These are phyloP conservation scores for Sporopachydermia lactativora DNA, from an alignment of 805 yeast species.

Conservation along the genomic window DNA sequence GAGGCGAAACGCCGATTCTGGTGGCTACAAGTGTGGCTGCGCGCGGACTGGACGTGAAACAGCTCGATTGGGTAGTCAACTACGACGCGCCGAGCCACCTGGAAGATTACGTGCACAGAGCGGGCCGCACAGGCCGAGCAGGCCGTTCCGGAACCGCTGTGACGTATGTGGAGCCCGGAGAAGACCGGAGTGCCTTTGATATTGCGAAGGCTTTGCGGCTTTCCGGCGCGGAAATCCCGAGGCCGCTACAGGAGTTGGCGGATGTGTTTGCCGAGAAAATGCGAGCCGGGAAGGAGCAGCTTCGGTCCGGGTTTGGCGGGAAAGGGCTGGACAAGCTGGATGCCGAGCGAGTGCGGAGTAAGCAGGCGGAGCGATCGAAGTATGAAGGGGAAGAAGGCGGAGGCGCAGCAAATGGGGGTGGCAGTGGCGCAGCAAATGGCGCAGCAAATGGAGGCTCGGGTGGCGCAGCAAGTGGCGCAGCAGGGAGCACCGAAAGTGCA, in stretches of 20 bases:
- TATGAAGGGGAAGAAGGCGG: slow-evolving; percentile 28
- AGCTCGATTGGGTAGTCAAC: slow-evolving; percentile 66
- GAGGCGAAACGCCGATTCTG: slow-evolving; percentile 42
- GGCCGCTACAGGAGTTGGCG: slow-evolving; percentile 35
- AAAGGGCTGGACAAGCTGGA: slow-evolving; percentile 76
- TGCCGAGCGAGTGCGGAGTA: slow-evolving; percentile 36
- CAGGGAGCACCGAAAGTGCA: too few species aligned
- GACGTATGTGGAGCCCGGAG: slow-evolving; percentile 50
- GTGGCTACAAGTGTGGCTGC: slow-evolving; percentile 94
- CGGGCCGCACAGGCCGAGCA: slow-evolving; percentile 94
- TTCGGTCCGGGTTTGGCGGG: slow-evolving; percentile 82
- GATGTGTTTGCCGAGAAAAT: slow-evolving; percentile 42
- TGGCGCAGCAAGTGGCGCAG: neutral
- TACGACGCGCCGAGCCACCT: slow-evolving; percentile 74
- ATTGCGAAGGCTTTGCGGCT: slow-evolving; percentile 53
- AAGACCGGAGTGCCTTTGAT: slow-evolving; percentile 53
- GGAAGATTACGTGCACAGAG: slow-evolving; percentile 94
- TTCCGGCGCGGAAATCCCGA: slow-evolving; percentile 41
- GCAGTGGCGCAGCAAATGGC: slow-evolving; percentile 3
- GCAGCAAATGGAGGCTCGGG: neutral
- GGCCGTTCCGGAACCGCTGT: slow-evolving; percentile 63
- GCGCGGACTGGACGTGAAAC: slow-evolving; percentile 88
- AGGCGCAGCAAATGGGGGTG: slow-evolving; percentile 5
- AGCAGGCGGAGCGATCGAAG: slow-evolving; percentile 34
- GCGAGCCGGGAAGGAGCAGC: slow-evolving; percentile 49